These are phyloP conservation scores for Butyriboletus loyo DNA, from an alignment of 768 basidiomycete species.

Conservation along the genomic window DNA sequence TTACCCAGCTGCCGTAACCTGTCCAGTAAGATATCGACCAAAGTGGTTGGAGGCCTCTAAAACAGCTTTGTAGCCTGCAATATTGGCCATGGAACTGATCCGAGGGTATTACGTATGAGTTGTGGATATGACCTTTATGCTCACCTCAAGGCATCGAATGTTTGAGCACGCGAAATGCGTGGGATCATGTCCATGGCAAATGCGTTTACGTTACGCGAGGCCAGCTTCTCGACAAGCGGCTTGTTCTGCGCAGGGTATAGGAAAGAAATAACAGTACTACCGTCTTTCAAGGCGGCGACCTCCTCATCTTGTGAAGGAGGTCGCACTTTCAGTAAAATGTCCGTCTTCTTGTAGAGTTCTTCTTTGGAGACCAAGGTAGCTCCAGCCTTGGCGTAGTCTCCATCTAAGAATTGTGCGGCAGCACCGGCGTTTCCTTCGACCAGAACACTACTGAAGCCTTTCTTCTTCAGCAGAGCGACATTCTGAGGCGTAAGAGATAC, in stretches of 20 bases:
- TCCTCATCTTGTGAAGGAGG: slow-evolving; percentile 68
- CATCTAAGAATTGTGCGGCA: slow-evolving; percentile 77
- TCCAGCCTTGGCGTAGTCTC: slow-evolving; percentile 74
- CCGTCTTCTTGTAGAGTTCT: slow-evolving; percentile 62
- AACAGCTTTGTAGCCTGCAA: slow-evolving; percentile 90
- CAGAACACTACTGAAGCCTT: slow-evolving; percentile 72
- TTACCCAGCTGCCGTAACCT: slow-evolving; percentile 87
- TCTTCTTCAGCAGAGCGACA: slow-evolving; percentile 70
- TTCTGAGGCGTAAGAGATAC: slow-evolving; percentile 83
- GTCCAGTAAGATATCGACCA: slow-evolving; percentile 85
- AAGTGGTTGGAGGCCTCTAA: slow-evolving; percentile 88
- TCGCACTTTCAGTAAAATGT: slow-evolving; percentile 85
- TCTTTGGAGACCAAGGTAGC: slow-evolving; percentile 73
- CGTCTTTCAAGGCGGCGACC: slow-evolving; percentile 58
- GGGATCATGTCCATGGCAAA: slow-evolving; percentile 95
- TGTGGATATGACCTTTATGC: slow-evolving; percentile 6
- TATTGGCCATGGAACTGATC: slow-evolving; percentile 87
- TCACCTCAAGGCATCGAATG: slow-evolving; percentile 84
- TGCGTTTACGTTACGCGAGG: slow-evolving; percentile 62
- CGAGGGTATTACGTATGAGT: not conserved
- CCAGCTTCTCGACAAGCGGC: slow-evolving; percentile 63
- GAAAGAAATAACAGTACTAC: slow-evolving; percentile 80
- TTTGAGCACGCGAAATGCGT: slow-evolving; percentile 85
- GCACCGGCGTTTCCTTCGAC: slow-evolving; percentile 71
- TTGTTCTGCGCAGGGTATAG: slow-evolving; percentile 84